A percentile compares a stretch with the other conserved stretches of the same genome.
phyloP scores from a whole-genome alignment of 768 basidiomycete species.

The Phanerochaete carnosa region DNA sequence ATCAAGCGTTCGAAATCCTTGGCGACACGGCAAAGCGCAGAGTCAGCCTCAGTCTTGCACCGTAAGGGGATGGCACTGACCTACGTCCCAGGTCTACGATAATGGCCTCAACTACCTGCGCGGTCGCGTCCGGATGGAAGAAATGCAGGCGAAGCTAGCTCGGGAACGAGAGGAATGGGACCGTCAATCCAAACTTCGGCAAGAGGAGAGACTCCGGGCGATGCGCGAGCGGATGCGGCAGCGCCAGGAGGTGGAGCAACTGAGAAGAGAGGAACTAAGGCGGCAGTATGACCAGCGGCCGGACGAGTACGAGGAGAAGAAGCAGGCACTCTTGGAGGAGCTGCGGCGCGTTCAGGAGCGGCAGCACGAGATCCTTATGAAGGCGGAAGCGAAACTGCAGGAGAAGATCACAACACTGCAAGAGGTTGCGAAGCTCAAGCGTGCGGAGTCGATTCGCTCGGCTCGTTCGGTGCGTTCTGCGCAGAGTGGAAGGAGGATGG shows the following conservation, averaged over 20 bases:
- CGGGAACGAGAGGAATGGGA: constrained; percentile 27
- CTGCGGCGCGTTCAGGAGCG: constrained; percentile 14
- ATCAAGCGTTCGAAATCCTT: constrained; percentile 28
- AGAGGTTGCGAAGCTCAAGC: constrained; percentile 12
- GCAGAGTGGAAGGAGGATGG: constrained; percentile 29
- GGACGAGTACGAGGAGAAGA: neutral
- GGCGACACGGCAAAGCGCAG: constrained; percentile 29
- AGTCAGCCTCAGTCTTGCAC: constrained; percentile 11
- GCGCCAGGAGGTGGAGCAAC: neutral
- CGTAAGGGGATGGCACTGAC: neutral
- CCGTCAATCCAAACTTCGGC: constrained; percentile 43
- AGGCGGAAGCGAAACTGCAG: constrained; percentile 24
- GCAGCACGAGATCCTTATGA: constrained; percentile 20
- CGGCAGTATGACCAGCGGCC: neutral
- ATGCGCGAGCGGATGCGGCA: constrained; percentile 19
- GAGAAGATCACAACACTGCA: constrained; percentile 38
- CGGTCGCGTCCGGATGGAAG: constrained; percentile 12
- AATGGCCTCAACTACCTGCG: constrained; percentile 25
- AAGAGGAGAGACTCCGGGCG: constrained; percentile 47
- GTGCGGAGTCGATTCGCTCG: neutral
- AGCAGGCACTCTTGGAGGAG: neutral
- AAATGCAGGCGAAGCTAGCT: constrained; percentile 20
- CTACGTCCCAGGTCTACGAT: constrained; percentile 22
- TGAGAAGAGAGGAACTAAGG: neutral
- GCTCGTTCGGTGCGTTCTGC: neutral